A percentile compares a stretch with the other conserved stretches of the same genome.
phyloP scores from a whole-genome alignment of 2,329 filamentous ascomycete genomes.

The Beauveria asiatica region DNA sequence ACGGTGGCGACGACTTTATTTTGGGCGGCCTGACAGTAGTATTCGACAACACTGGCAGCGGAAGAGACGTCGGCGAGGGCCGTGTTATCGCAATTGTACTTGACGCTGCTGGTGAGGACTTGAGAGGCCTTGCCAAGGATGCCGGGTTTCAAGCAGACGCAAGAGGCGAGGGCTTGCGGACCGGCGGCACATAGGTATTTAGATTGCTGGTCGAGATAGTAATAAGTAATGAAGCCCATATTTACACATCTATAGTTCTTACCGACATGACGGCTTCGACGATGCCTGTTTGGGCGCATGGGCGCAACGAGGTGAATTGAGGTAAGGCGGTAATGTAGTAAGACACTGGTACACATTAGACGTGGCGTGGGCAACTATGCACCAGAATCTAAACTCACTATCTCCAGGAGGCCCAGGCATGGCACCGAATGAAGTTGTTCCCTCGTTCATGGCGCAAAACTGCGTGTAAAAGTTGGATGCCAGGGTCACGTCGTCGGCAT shows the following conservation, averaged over 20 bases:
- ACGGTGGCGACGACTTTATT: constrained; percentile 29
- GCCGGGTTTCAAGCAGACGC: constrained; percentile 35
- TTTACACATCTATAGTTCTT: not conserved
- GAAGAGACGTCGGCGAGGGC: constrained; percentile 32
- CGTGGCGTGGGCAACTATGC: not conserved
- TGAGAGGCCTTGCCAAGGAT: constrained; percentile 30
- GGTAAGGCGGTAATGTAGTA: constrained; percentile 41
- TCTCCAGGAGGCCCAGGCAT: constrained; percentile 36
- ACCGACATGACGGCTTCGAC: constrained; percentile 9
- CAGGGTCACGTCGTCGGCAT: constrained; percentile 31
- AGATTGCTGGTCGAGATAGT: not conserved
- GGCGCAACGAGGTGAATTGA: constrained; percentile 29
- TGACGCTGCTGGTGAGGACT: constrained; percentile 30
- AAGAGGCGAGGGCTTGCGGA: constrained; percentile 36
- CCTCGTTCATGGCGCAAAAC: constrained; percentile 37
- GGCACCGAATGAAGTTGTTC: constrained; percentile 34
- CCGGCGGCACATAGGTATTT: constrained; percentile 29
- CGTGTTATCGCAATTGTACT: constrained; percentile 28
- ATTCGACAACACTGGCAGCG: constrained; percentile 30
- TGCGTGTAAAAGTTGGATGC: constrained; percentile 37
- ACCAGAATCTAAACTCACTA: constrained; percentile 24
- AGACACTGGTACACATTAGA: constrained; percentile 24
- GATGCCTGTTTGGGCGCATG: constrained; percentile 32
- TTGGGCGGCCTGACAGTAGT: constrained; percentile 37
- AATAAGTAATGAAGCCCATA: not conserved